These are phyloP conservation scores for Nakazawaea siamensis DNA, from an alignment of 805 yeast genomes.

Conservation along the genomic window DNA sequence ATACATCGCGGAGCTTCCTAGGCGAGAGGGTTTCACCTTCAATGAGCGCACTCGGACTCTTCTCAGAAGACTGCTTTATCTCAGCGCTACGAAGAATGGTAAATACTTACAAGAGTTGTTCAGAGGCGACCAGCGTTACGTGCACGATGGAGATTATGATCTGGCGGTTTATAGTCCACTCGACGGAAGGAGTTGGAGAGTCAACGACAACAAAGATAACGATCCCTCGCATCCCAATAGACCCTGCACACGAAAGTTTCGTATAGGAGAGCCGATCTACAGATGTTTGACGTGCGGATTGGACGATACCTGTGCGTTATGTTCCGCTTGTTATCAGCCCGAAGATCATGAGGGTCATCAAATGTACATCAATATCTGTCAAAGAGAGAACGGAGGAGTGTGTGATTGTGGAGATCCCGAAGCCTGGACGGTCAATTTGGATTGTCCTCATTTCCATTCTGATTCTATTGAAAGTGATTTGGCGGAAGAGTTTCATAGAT, in stretches of 20 bases:
- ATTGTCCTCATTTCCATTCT: conserved; percentile 36
- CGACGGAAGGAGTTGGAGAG: background rate
- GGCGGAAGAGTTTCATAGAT: conserved; percentile 25
- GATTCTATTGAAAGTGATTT: conserved; percentile 27
- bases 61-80: conserved; percentile 34
- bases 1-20: conserved; percentile 31
- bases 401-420: conserved; percentile 90
- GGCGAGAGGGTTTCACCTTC: conserved; percentile 23
- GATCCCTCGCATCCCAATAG: conserved; percentile 45
- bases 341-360: conserved; percentile 68
- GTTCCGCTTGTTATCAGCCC: conserved; percentile 66
- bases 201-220: conserved; percentile 6
- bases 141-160: background rate
- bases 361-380: conserved; percentile 54
- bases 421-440: conserved; percentile 56
- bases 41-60: conserved; percentile 20
- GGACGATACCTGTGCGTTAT: conserved; percentile 80
- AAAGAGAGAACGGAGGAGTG: conserved; percentile 64
- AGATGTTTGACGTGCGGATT: conserved; percentile 68
- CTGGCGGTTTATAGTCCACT: conserved; percentile 9
- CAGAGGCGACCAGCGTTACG: background rate
- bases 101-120: conserved; percentile 30
- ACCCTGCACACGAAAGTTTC: conserved; percentile 68
- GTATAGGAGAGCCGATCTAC: conserved; percentile 75
- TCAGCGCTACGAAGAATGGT: conserved; percentile 33